Base-by-base conservation (phyloP, 139 green algal genomes). In the Chlorokybus atmophyticus region DNA sequence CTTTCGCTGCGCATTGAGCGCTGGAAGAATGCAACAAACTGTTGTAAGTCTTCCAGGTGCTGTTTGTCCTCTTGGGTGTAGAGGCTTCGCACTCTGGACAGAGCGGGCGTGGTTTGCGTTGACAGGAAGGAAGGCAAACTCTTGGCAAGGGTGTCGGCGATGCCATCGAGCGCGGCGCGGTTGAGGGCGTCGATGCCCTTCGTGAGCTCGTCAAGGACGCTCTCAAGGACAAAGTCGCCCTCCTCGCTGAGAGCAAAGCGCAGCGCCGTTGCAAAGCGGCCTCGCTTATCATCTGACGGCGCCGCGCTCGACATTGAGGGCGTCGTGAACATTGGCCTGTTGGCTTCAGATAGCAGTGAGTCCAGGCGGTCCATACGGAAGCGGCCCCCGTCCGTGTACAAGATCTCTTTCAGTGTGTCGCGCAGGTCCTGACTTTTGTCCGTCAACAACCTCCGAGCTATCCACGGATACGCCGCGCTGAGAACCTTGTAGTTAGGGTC, bases 401-500 rank as follows among this genome's bases (percentile, higher is more conserved):
- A 21, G 23, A 64, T 21, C n/a, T 19, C 23, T 62, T 65, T 62
- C 32, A 67, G 52, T 14, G 59, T 67, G 50, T 39, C 40, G 27
- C 59, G 59, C 17, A 67, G 59, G n/a, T 48, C n/a, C 6, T 49
- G 59, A 26, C 49, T 61, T 24, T 17, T 50, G 50, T 67, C 59
- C 24, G 59, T 67, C 29, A 67, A 32, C 24, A 67, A 49, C 40
- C 60, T 67, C 25, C 30, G 28, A 8, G 59, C 59, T 4, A 67
- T 67, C 59, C 59, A 67, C 4, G 59, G 59, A 2, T 67, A 67
- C 23, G 59, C 52, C 27, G 32, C 53, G 50, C 52, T 21, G 8
- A 67, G 52, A 28, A 66, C 57, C 50, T 66, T 66, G 57, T 73
- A 73, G 29, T 70, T 44, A 2, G 57, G 58, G 39, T 72, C 31